Base-by-base conservation (phyloP, 2,329 filamentous ascomycete genomes). In the Epichloe amarillans region DNA sequence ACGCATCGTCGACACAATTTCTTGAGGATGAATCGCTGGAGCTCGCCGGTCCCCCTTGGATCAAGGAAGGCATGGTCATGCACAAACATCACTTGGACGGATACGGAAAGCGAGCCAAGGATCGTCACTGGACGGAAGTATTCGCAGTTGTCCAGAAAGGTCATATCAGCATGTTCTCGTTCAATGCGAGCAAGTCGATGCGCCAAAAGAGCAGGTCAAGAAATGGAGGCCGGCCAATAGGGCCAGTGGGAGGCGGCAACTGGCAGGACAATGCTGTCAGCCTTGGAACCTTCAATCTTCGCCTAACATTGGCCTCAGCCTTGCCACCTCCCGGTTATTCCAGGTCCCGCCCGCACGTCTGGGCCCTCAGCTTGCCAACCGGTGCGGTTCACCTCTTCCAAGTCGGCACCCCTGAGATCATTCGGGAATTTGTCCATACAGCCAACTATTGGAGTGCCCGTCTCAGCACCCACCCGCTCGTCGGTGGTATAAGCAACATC, bases 301-400 rank as follows among this genome's bases (percentile, higher is more conserved):
- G 90, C 19, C 90, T 97, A 65, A 94, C 90, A 0, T 86, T 97
- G 56, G 93, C 93, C 11, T 95, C 88, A 51, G 82, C 86, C 0
- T 77, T 98, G 14, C 93, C 93, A 8, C 79, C 89, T 1, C 91
- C 93, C 0, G 93, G 93, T 11, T 97, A 97, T 67, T 96, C 89
- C 36, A 89, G 94, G 61, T 79, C 83, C 30, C 78, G 93, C 11
- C 90, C 90, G 4, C 83, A 97, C 64, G 93, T 98, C 1, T 98
- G 90, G 86, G 91, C 93, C 2, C 72, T 98, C 48, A 95, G 87
- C 55, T 72, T 98, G 44, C 91, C 93, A 0, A 94, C 84, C 1
- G 93, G 93, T 12, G 91, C 91, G 0, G 90, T 98, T 0, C 93
- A 98, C 64, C 76, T 98, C n/a, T 98, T 98, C 76, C 90, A 97